phyloP scores from a whole-genome alignment of 2,329 filamentous ascomycete genomes.

The Aspergillus sp. region DNA sequence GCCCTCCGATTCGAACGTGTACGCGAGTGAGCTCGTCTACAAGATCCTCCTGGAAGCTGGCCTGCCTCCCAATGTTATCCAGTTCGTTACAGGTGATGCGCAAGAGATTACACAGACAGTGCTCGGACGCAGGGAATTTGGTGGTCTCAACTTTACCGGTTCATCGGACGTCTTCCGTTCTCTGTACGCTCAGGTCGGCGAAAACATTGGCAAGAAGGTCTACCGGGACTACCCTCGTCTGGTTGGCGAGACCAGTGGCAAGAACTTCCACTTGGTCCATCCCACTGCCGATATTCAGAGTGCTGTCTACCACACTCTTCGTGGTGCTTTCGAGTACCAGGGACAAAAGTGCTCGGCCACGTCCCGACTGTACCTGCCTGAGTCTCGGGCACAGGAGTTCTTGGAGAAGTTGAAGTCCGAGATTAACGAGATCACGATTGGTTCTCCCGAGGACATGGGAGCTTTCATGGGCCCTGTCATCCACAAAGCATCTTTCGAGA shows the following conservation, averaged over 20 bases:
- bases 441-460: constrained; percentile 45
- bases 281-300: constrained; percentile 72
- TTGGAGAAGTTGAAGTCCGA: constrained; percentile 65
- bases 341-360: constrained; percentile 87
- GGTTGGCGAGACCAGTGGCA: constrained; percentile 85
- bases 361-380: constrained; percentile 74
- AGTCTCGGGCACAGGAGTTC: constrained; percentile 72
- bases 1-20: constrained; percentile 81
- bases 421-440: constrained; percentile 68
- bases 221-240: constrained; percentile 83
- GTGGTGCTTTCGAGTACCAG: constrained; percentile 84
- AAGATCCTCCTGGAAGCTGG: constrained; percentile 90
- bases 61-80: constrained; percentile 82
- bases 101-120: constrained; percentile 76
- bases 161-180: constrained; percentile 86
- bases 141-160: constrained; percentile 86
- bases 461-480: constrained; percentile 86
- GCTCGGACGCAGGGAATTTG: constrained; percentile 75
- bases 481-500: constrained; percentile 75
- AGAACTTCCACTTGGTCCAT: constrained; percentile 88
- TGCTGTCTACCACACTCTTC: constrained; percentile 75
- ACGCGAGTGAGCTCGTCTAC: constrained; percentile 85
- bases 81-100: constrained; percentile 88
- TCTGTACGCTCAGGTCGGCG: constrained; percentile 81
- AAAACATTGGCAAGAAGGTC: constrained; percentile 73